These are phyloP conservation scores for Acanthamoeba lenticulata DNA, from an alignment of 208 protist species.

Conservation along the genomic window DNA sequence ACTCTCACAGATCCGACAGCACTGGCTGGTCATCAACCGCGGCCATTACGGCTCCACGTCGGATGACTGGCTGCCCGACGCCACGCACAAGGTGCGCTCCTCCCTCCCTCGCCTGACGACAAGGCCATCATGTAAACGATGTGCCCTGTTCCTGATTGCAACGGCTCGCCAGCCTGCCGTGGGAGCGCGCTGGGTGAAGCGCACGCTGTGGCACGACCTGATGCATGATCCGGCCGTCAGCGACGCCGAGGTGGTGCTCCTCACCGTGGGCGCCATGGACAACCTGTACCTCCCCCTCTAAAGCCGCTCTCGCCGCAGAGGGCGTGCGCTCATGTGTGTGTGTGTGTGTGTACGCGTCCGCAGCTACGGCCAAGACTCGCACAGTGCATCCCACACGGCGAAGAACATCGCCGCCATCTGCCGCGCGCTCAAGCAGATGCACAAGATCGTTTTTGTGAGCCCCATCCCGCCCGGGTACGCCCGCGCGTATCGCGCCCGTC, in stretches of 20 bases:
- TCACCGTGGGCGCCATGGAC: background rate
- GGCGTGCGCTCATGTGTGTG: background rate
- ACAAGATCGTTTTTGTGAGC: background rate
- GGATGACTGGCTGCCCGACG: background rate
- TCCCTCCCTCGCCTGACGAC: background rate
- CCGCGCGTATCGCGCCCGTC: background rate
- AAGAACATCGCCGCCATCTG: background rate
- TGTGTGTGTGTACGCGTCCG: background rate
- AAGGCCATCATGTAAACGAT: too few relatives aligned
- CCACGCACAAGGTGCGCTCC: background rate
- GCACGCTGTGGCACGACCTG: background rate
- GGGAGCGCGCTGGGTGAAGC: background rate
- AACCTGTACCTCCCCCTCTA: too few relatives aligned
- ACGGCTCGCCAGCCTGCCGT: background rate
- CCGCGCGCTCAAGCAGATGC: background rate
- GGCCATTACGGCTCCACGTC: background rate
- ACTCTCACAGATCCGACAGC: background rate
- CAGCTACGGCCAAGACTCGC: background rate
- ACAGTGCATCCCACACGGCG: background rate
- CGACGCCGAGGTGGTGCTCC: background rate
- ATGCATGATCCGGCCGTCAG: background rate
- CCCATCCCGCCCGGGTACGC: background rate
- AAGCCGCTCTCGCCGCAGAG: too few relatives aligned
- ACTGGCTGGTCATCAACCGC: background rate
- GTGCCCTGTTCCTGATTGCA: too few relatives aligned